Conservation (phyloP, 106 monocot genomes). For the Xerophyta viscosa region DNA sequence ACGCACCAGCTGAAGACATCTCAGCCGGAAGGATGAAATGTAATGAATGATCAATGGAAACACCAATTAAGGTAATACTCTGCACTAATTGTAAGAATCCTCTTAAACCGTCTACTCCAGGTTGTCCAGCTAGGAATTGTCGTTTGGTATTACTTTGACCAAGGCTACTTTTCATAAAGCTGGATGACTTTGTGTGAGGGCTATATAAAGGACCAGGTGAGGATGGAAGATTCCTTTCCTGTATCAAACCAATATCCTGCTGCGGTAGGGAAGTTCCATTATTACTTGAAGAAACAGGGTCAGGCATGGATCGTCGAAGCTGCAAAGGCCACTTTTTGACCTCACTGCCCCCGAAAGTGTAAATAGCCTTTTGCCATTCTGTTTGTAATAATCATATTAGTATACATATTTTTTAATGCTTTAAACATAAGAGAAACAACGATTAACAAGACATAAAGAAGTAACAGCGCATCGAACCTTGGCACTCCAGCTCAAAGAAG, state of each 20-base stretch:
- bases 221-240: constrained; percentile 68
- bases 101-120: constrained; percentile 39
- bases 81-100: constrained; percentile 73
- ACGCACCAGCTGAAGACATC: constrained; percentile 42
- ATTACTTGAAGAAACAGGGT: constrained; percentile 29
- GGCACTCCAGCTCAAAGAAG: constrained; percentile 95
- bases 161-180: constrained; percentile 65
- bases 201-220: constrained; percentile 73
- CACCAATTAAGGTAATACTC: constrained; percentile 76
- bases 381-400: constrained; percentile 11
- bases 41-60: constrained; percentile 77
- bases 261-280: constrained; percentile 62
- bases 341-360: constrained; percentile 85
- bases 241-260: constrained; percentile 65
- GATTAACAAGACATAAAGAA: not conserved
- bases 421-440: too few species aligned
- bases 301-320: constrained; percentile 51
- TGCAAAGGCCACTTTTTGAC: constrained; percentile 95
- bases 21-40: constrained; percentile 69
- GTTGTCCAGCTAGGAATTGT: constrained; percentile 42
- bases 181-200: constrained; percentile 56
- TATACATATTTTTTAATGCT: not conserved
- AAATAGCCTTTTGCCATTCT: constrained; percentile 99
- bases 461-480: constrained; percentile 41
- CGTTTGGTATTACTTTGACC: constrained; percentile 59